These are phyloP conservation scores for Neocatenulostroma microsporum DNA, from an alignment of 2,329 filamentous ascomycete species.

Conservation along the genomic window DNA sequence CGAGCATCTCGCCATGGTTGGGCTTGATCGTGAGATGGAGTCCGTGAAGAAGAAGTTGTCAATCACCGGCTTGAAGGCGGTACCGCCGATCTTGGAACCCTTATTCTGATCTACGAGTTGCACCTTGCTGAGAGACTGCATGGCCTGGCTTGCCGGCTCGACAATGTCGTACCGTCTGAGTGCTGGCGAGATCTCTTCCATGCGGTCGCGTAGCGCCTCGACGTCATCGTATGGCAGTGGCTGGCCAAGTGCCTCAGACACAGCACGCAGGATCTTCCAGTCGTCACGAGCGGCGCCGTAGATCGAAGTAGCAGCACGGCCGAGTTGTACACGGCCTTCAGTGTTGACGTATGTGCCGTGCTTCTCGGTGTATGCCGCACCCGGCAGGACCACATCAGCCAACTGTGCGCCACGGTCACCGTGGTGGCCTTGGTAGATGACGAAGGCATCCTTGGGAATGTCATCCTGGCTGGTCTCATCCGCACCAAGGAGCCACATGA, in stretches of 20 bases:
- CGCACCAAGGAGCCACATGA: conserved; percentile 92
- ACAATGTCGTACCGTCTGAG: conserved; percentile 85
- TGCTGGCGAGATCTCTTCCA: conserved; percentile 89
- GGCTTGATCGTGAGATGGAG: conserved; percentile 90
- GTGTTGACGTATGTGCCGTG: conserved; percentile 95
- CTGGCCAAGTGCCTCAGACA: conserved; percentile 79
- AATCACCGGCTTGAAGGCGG: conserved; percentile 73
- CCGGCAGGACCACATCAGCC: conserved; percentile 87
- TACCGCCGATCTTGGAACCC: conserved; percentile 64
- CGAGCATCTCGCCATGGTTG: conserved; percentile 96
- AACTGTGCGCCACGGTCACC: conserved; percentile 89
- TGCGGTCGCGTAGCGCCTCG: conserved; percentile 78
- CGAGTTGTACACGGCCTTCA: conserved; percentile 91
- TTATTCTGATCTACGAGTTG: conserved; percentile 97
- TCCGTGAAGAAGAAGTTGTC: conserved; percentile 99
- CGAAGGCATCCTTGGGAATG: conserved; percentile 90
- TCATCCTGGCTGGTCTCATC: conserved; percentile 81
- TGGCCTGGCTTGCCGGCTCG: conserved; percentile 62
- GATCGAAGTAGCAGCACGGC: conserved; percentile 77
- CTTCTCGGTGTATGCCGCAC: conserved; percentile 96
- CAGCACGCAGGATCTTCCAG: conserved; percentile 97
- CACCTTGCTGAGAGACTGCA: conserved; percentile 66
- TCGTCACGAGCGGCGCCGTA: conserved; percentile 88
- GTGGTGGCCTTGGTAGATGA: conserved; percentile 97
- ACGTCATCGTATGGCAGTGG: conserved; percentile 92